Percentiles rank a stretch among this genome's conserved stretches.
Conservation (phyloP, 1,284 basidiomycete species). For the Ganoderma resinaceum region DNA sequence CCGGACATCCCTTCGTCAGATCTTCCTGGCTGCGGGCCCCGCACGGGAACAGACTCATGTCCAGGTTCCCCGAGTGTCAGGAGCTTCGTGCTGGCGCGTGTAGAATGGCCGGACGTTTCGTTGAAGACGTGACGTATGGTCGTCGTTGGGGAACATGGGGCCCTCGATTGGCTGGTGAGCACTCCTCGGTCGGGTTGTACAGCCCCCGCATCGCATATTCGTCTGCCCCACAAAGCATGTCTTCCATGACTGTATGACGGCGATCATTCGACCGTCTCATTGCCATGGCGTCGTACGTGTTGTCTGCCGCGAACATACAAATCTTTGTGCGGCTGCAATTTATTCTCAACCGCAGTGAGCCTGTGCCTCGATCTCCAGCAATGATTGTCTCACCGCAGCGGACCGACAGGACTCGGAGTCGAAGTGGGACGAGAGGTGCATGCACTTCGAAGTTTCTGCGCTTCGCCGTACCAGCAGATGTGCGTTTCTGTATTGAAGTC, state of each 20-base stretch:
- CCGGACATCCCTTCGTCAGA: constrained; percentile 15
- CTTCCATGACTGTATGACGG: neutral
- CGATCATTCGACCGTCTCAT: neutral
- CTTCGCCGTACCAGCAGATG: neutral
- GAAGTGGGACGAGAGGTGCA: neutral
- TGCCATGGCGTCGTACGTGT: neutral
- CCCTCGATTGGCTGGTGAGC: neutral
- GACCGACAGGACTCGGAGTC: neutral
- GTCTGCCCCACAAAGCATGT: neutral
- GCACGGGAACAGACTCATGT: neutral
- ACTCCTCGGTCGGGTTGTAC: neutral
- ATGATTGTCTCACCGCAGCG: neutral
- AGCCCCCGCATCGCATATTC: neutral
- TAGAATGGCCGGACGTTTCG: neutral
- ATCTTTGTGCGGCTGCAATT: neutral
- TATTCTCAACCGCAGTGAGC: neutral
- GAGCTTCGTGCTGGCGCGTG: neutral
- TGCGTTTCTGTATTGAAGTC: neutral
- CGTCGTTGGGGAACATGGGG: neutral
- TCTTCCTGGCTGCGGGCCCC: neutral
- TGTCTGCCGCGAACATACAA: neutral
- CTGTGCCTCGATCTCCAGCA: neutral
- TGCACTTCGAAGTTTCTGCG: neutral
- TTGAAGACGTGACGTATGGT: neutral
- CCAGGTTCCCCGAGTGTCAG: neutral